These are phyloP conservation scores for Eucalyptus cloeziana DNA, from an alignment of 345 rosid genomes.

Conservation along the genomic window DNA sequence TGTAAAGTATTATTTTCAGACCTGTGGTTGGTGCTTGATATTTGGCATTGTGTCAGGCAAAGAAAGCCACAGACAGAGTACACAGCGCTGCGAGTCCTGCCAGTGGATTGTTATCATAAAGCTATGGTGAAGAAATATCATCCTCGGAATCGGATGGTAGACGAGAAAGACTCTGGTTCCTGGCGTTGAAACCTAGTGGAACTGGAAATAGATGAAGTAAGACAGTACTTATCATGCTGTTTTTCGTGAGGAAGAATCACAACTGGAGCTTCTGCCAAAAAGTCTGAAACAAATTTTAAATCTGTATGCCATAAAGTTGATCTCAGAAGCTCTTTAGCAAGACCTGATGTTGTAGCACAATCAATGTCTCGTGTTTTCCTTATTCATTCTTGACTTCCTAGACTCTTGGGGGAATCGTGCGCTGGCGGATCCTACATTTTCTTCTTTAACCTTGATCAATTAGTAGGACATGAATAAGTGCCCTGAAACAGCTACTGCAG, in stretches of 20 bases:
- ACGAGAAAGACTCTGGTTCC: background rate
- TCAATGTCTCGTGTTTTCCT: background rate
- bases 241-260: background rate
- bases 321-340: background rate
- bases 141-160: background rate
- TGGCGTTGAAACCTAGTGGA: background rate
- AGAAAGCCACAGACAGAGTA: background rate
- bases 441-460: background rate
- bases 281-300: background rate
- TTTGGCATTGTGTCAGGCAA: background rate
- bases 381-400: background rate
- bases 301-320: background rate
- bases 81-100: background rate
- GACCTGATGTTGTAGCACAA: background rate
- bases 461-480: background rate
- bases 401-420: background rate
- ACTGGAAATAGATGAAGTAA: background rate
- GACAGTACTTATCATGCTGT: background rate
- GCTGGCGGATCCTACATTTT: background rate
- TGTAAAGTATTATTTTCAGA: background rate
- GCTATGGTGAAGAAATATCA: background rate
- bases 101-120: background rate
- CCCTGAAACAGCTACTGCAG: background rate
- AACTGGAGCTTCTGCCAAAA: background rate
- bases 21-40: background rate